Evolutionary conservation across 495 filamentous ascomycete species (phyloP), one percentile per base, ranked within the genome.

Genomic region (Podospora bellae-mahoneyi): DNA sequence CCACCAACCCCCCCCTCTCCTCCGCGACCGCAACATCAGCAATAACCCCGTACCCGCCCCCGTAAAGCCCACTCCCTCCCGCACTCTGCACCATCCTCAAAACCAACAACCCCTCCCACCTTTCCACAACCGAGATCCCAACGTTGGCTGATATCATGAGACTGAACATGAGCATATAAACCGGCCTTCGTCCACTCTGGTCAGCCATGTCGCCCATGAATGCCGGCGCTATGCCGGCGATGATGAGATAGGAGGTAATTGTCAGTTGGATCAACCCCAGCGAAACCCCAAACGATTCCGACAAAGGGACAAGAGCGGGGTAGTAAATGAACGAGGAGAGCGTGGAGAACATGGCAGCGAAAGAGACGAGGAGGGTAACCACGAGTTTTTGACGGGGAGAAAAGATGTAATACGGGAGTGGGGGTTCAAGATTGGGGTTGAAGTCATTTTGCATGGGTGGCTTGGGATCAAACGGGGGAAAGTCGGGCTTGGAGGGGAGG

Each of bases 261-360:
- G 82, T 84, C 19, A 88, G 75, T 66, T 88, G 87, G 61, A 89
- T 81, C 3, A 81, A 66, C 0, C 73, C 71, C 0, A 76, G 68
- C 0, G 82, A 81, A 2, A 86, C 79, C n/a, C 81, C 32, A 20
- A 87, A 77, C 59, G 83, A 78, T 0, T 68, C 16, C 0, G 84
- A 75, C 15, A 89, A 67, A 0, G 75, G 77, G 2, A 77, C 81
- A 27, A 91, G 72, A 0, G 86, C 84, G 1, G 87, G 88, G 68
- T 85, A 88, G 74, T 91, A 91, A 53, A 90, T 90, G 68, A 54
- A 84, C 68, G 13, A 59, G 60, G 53, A 59, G n/a, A 68, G 60
- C 9, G 66, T 68, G 26, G 60, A 64, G 20, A 68, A 68, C 60
- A 68, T 63, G 60, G 61, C 66, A 27, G 53, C 61, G 54, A 68